Percentiles rank a stretch among this genome's conserved stretches.
Evolutionary conservation across 2,329 filamentous ascomycete genomes (phyloP).

Genomic region (Zalaria obscura): DNA sequence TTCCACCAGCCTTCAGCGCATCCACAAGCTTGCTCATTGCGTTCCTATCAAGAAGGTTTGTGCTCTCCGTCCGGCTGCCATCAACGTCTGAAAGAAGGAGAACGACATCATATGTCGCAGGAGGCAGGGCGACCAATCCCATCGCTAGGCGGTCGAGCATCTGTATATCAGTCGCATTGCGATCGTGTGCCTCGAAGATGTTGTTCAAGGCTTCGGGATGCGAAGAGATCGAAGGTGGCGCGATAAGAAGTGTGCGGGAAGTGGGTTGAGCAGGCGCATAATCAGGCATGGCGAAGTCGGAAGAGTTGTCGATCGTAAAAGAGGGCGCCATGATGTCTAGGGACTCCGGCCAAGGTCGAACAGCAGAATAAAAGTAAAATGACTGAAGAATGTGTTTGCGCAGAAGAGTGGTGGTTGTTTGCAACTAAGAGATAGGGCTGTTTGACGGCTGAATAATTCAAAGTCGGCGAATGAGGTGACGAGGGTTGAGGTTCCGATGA

Average conservation of each 20-base stretch:
- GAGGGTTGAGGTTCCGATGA: too few relatives aligned
- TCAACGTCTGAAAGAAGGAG: constrained; percentile 71
- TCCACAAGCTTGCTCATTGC: constrained; percentile 57
- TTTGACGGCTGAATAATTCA: too few relatives aligned
- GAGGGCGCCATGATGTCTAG: constrained; percentile 20
- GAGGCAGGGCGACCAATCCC: constrained; percentile 64
- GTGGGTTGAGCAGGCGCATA: constrained; percentile 12
- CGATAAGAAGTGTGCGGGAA: constrained; percentile 64
- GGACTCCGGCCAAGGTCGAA: too few relatives aligned
- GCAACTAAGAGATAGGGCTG: too few relatives aligned
- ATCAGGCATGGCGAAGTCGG: constrained; percentile 19
- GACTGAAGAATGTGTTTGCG: too few relatives aligned
- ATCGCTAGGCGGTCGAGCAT: constrained; percentile 91
- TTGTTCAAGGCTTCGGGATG: constrained; percentile 64
- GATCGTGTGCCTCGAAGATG: constrained; percentile 60
- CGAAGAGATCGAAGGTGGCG: constrained; percentile 77
- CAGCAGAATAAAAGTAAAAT: too few relatives aligned
- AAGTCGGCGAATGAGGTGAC: too few relatives aligned
- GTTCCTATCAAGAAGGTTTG: constrained; percentile 49
- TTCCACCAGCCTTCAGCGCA: constrained; percentile 55
- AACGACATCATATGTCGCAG: constrained; percentile 67
- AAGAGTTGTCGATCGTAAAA: constrained; percentile 22
- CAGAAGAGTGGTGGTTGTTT: too few relatives aligned
- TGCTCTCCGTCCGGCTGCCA: constrained; percentile 49
- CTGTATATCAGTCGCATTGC: constrained; percentile 71